Evolutionary conservation across 208 protist species (phyloP).

Genomic region (Acanthamoeba quina): DNA sequence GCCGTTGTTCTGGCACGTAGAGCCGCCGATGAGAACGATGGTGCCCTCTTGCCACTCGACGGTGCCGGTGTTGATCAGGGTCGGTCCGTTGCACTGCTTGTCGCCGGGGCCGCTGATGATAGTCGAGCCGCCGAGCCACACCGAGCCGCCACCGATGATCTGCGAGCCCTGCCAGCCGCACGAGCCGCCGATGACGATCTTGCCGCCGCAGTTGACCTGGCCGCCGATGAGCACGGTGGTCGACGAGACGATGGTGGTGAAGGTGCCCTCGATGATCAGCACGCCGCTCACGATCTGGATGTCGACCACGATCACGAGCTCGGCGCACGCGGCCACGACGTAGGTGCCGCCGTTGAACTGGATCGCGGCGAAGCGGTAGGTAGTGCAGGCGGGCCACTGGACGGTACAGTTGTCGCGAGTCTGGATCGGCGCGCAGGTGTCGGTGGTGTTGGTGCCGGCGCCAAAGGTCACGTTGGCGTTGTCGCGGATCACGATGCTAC

Average conservation of each 20-base stretch:
- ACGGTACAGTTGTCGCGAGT: not conserved
- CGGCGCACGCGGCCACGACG: slow-evolving; percentile 18
- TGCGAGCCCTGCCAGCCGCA: slow-evolving; percentile 44
- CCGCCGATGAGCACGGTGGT: slow-evolving; percentile 27
- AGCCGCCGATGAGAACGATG: slow-evolving; percentile 62
- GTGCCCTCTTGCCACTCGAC: slow-evolving; percentile 30
- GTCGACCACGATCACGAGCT: not conserved
- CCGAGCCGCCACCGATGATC: slow-evolving; percentile 7
- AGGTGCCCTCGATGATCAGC: slow-evolving; percentile 43
- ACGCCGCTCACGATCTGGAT: slow-evolving; percentile 3
- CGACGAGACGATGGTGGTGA: not conserved
- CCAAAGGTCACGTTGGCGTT: slow-evolving; percentile 29
- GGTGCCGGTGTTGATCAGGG: slow-evolving; percentile 43
- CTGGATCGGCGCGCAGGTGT: not conserved
- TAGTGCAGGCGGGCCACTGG: not conserved
- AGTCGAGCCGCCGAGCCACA: slow-evolving; percentile 32
- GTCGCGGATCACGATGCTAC: slow-evolving; percentile 33
- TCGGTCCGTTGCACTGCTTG: slow-evolving; percentile 19
- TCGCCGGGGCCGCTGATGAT: slow-evolving; percentile 37
- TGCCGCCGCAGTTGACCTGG: slow-evolving; percentile 20
- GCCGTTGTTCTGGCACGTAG: slow-evolving; percentile 65
- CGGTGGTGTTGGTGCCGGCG: not conserved
- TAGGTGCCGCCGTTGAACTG: slow-evolving; percentile 14
- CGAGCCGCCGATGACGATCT: slow-evolving; percentile 35
- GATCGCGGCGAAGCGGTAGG: slow-evolving; percentile 14